A percentile compares a stretch with the other conserved stretches of the same genome.
These are phyloP conservation scores for Blepharisma undulans DNA, from an alignment of 169 alveolate genomes.

Conservation along the genomic window DNA sequence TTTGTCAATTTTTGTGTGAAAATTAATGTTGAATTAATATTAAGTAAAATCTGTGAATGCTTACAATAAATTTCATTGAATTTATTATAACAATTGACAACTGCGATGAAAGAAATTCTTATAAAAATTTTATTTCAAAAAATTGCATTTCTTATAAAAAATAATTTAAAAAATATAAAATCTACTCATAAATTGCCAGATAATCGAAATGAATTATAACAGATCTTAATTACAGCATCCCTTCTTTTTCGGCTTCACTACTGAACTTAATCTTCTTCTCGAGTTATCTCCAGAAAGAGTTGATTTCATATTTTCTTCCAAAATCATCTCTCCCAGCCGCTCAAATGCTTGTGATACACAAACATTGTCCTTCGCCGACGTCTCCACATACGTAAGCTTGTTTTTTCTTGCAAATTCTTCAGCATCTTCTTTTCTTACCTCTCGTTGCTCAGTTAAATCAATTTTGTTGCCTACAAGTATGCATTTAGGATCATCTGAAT, in stretches of 20 bases:
- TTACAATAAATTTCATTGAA: no score
- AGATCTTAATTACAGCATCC: not conserved
- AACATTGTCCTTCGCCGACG: constrained; percentile 14
- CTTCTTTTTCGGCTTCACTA: not conserved
- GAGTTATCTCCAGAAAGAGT: not conserved
- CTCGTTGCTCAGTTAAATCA: not conserved
- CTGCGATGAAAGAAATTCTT: not conserved
- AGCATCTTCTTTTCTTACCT: constrained; percentile 27
- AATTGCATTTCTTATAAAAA: no score
- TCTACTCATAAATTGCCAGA: not conserved
- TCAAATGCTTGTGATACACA: not conserved
- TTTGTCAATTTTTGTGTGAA: not conserved
- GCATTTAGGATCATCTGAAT: not conserved
- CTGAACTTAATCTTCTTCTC: not conserved
- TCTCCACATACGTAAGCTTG: constrained; percentile 55
- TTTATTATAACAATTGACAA: not conserved
- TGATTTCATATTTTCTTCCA: not conserved
- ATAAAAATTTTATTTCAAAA: not conserved
- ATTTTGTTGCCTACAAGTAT: constrained; percentile 7
- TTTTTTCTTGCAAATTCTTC: constrained; percentile 47
- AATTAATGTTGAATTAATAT: not conserved
- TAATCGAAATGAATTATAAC: not conserved
- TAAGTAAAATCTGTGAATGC: not conserved
- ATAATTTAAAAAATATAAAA: no score
- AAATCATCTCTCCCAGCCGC: not conserved